These are phyloP conservation scores for Mycena vitilis DNA, from an alignment of 768 basidiomycete genomes.

Conservation along the genomic window DNA sequence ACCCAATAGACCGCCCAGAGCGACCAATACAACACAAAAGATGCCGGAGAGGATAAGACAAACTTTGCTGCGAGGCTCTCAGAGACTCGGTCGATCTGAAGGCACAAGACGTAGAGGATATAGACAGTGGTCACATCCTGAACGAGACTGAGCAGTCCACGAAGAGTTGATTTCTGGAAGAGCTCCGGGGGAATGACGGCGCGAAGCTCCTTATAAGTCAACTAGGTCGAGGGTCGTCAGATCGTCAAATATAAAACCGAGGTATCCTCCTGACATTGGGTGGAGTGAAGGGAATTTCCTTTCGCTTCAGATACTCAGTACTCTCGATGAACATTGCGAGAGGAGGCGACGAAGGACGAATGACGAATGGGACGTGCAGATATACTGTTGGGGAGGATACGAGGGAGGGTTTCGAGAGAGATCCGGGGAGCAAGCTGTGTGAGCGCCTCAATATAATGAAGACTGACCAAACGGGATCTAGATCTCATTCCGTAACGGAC, in stretches of 20 bases:
- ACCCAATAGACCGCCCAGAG: conserved; percentile 18
- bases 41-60: background rate
- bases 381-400: background rate
- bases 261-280: background rate
- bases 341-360: background rate
- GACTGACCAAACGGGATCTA: no score
- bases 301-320: conserved; percentile 6
- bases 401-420: no score
- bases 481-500: background rate
- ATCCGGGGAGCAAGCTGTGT: no score
- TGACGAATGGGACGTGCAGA: background rate
- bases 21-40: background rate
- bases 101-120: background rate
- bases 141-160: background rate
- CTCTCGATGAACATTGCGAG: conserved; percentile 3
- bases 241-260: no score
- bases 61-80: background rate
- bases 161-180: conserved; percentile 2
- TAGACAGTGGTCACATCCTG: conserved; percentile 1
- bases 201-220: conserved; percentile 8
- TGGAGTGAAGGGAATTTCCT: conserved; percentile 1
- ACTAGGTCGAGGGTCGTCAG: background rate
- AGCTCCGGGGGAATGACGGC: conserved; percentile 12
- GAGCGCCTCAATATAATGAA: no score
- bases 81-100: background rate